Base-by-base conservation (phyloP, 116 monocot genomes). In the Dioscorea cayenensis region DNA sequence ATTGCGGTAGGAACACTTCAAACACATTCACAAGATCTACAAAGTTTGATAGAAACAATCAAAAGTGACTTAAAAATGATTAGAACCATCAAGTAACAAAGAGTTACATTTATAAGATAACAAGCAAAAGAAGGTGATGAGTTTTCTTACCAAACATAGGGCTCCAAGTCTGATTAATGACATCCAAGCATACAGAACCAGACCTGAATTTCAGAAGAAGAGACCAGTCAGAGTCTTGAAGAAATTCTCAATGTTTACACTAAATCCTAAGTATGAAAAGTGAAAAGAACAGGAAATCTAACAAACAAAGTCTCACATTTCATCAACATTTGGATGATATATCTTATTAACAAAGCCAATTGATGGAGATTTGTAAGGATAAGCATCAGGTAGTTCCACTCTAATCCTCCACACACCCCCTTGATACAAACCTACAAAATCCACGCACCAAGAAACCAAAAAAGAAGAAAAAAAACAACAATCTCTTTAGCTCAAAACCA, bases 291-390 rank as follows among this genome's bases (percentile, higher is more conserved):
- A 55, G 55, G 16, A n/a, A 55, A 55, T 18, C n/a, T 55, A 16
- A 55, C 62, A 59, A 59, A 21, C 17, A 59, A 62, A 36, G 16
- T 65, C 87, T 87, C 78, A 87, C 87, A 87, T 80, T 73, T 87
- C 83, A 70, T 87, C 87, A 61, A 87, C 87, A 80, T 87, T 87
- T 50, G 87, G 87, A 60, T 87, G 87, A 72, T 75, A 87, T 29
- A 87, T 87, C 82, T 90, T 90, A 67, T 90, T 90, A 23, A 82
- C 61, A 70, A 90, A 90, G 27, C 84, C 90, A 75, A 90, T 86
- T 0, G 90, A 90, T 28, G 90, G 90, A 64, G 90, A 90, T 76
- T 82, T 86, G 82, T 90, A 90, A 72, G 90, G 90, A 82, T 90
- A 90, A 12, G 81, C 86, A 76, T 90, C 86, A 50, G 86, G 86